Evolutionary conservation across 2,329 filamentous ascomycete species (phyloP), one percentile per base, ranked within the genome.

Genomic region (Nigrospora sphaerica): DNA sequence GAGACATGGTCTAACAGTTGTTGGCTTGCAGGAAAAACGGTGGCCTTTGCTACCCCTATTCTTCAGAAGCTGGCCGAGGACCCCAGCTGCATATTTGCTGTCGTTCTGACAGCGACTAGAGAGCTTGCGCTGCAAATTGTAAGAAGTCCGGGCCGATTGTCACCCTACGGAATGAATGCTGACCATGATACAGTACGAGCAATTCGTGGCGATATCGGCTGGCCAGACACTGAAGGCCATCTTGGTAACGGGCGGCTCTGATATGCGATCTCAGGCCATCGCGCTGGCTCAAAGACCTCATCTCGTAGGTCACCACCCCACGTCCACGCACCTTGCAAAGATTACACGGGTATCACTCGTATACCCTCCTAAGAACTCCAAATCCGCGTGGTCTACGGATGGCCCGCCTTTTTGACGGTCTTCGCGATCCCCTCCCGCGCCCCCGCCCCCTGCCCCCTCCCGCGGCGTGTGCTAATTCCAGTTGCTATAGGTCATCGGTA

Each of bases 1-100:
- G 23, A 28, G 23, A 28, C 5, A 28, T 9, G 7, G 7, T 6
- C 23, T 28, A 28, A 28, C 7, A 10, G 23, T 28, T 28, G 23
- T 28, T 28, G 23, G 5, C 23, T 28, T 28, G 23, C 23, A 28
- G 93, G 93, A 68, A 98, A 98, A 72, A 98, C 93, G 4, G 84
- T 97, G 38, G 91, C 93, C 1, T 98, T 98, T 66, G 88, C 92
- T 1, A 89, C 91, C 11, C 93, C 93, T 0, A 95, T 98, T 49
- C 71, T 98, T 52, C 92, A 97, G 63, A 86, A 85, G 65, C 97
- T 91, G 90, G 83, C 92, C 2, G 80, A 90, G 60, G 91, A 98
- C 69, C 93, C 93, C 1, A 85, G 85, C 49, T 93, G 89, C 38
- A 92, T 97, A 57, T 98, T 88, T 65, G 92, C 82, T 2, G 72